Base-by-base conservation (phyloP, 768 basidiomycete species). In the Suillus brevipes region DNA sequence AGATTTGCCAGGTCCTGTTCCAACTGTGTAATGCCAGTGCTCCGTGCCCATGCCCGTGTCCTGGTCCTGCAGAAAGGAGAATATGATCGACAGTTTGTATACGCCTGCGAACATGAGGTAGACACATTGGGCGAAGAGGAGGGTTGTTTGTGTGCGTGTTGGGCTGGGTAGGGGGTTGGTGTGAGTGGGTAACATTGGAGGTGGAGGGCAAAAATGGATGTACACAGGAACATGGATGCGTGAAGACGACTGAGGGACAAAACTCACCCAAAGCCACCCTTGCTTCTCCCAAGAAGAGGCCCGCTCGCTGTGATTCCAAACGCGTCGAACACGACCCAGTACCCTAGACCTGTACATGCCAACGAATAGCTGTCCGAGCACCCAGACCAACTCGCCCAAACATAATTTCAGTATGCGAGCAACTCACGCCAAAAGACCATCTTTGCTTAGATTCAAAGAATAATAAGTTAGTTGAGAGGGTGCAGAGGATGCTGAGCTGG, bases 301-400 rank as follows among this genome's bases (percentile, higher is more conserved):
- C 67, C 40, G 49, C 77, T 81, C 25, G 90, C 57, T 6, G 74
- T n/a, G 75, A 97, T 84, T 0, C 96, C 96, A 67, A 95, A 81
- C 4, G 95, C 86, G 74, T 99, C 97, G 72, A 98, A 99, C 2
- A 98, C 95, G 31, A 97, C 87, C 88, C 97, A 91, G 73, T 99
- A 99, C 0, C 97, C 97, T 20, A 99, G 76, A 0, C 95, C 97
- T 1, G n/a, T n/a, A n/a, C n/a, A n/a, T n/a, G n/a, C n/a, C n/a
- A n/a, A n/a, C n/a, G n/a, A n/a, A n/a, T n/a, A n/a, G n/a, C n/a
- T n/a, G 97, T 2, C 95, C 96, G 28, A 82, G 83, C 0, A 95
- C 89, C 97, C 97, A 99, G 10, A 99, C 67, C 71, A 84, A 86
- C 3, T 87, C 87, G 0, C 92, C 92, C 2, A 92, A 77, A 4